A percentile compares a stretch with the other conserved stretches of the same genome.
Conservation (phyloP, 257 asterid genomes). For the Mentha longifolia region DNA sequence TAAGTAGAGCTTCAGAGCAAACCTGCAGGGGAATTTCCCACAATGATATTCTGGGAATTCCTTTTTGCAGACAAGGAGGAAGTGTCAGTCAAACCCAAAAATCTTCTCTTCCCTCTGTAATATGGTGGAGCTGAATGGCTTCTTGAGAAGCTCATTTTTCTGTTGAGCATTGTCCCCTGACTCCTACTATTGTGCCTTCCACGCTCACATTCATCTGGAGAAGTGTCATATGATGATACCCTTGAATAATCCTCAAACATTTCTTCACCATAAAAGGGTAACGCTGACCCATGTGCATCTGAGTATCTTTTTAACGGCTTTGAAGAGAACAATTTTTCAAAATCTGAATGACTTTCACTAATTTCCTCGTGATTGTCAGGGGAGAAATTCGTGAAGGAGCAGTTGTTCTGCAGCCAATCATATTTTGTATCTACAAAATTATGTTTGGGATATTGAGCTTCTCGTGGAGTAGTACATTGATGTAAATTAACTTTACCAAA, state of each 20-base stretch:
- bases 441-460: conserved; percentile 36
- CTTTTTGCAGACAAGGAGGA: conserved; percentile 41
- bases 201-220: conserved; percentile 31
- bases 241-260: conserved; percentile 35
- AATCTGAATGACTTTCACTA: conserved; percentile 37
- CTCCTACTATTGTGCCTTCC: conserved; percentile 36
- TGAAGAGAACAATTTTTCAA: conserved; percentile 41
- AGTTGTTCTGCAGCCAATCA: conserved; percentile 43
- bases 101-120: conserved; percentile 64
- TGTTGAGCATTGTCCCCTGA: conserved; percentile 33
- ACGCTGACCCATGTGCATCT: conserved; percentile 43
- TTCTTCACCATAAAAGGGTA: conserved; percentile 38
- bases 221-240: conserved; percentile 35
- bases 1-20: conserved; percentile 26
- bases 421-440: conserved; percentile 30
- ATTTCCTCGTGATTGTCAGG: conserved; percentile 41
- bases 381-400: conserved; percentile 40
- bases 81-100: conserved; percentile 48
- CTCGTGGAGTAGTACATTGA: conserved; percentile 41
- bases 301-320: conserved; percentile 42
- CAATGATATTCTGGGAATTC: conserved; percentile 21
- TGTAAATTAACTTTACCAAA: conserved; percentile 31
- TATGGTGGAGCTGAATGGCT: conserved; percentile 92
- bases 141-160: conserved; percentile 50
- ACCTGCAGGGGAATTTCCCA: conserved; percentile 45